These are phyloP conservation scores for Cladosporium velox DNA, from an alignment of 2,329 filamentous ascomycete genomes.

Conservation along the genomic window DNA sequence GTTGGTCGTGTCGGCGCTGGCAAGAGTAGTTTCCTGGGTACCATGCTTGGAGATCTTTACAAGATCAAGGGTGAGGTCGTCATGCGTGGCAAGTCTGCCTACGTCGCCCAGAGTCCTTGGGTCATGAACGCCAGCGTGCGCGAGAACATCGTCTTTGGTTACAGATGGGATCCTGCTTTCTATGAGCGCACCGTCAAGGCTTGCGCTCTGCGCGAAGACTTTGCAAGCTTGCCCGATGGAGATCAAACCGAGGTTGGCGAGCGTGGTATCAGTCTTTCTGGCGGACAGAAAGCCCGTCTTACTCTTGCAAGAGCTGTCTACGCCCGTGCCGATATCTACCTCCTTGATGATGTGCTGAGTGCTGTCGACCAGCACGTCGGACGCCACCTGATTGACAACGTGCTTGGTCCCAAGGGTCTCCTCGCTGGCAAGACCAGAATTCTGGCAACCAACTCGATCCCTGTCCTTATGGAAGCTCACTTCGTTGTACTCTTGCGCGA, in stretches of 20 bases:
- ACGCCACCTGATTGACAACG: conserved; percentile 89
- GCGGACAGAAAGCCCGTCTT: conserved; percentile 92
- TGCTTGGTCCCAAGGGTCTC: conserved; percentile 81
- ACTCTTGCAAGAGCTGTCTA: conserved; percentile 93
- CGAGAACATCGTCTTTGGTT: conserved; percentile 96
- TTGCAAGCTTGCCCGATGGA: conserved; percentile 87
- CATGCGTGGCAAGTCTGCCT: conserved; percentile 80
- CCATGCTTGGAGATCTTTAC: conserved; percentile 87
- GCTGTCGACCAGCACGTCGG: conserved; percentile 99
- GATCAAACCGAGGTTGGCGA: conserved; percentile 97
- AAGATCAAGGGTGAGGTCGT: conserved; percentile 82
- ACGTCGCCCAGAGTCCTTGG: conserved; percentile 92
- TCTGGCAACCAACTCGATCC: conserved; percentile 91
- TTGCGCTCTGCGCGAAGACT: conserved; percentile 88
- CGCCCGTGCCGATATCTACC: conserved; percentile 91
- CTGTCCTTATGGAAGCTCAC: conserved; percentile 84
- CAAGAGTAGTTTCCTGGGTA: conserved; percentile 89
- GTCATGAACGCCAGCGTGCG: conserved; percentile 97
- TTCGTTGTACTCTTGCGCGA: conserved; percentile 84
- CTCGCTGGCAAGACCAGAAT: conserved; percentile 85
- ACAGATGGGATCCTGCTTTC: conserved; percentile 89
- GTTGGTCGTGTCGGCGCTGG: conserved; percentile 93
- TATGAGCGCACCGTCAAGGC: conserved; percentile 92
- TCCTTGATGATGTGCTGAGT: conserved; percentile 90
- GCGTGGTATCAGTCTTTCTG: conserved; percentile 91